These are phyloP conservation scores for Rhododendron henanense DNA, from an alignment of 148 eudicot species.

Conservation along the genomic window DNA sequence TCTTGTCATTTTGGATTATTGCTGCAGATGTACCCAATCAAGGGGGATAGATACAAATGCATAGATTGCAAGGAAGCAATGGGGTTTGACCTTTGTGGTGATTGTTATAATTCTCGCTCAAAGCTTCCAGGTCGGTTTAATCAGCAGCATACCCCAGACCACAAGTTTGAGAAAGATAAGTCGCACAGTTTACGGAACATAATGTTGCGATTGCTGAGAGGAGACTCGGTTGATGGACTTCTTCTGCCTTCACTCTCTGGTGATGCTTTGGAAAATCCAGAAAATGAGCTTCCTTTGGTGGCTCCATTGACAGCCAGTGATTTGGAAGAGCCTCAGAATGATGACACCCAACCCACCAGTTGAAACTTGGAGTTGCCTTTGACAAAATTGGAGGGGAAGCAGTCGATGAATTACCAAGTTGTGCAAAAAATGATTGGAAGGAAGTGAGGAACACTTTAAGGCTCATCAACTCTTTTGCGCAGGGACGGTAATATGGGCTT, in stretches of 20 bases:
- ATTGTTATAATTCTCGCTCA: slow-evolving; percentile 47
- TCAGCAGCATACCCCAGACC: slow-evolving; percentile 74
- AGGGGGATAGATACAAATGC: slow-evolving; percentile 63
- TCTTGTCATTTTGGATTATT: not conserved
- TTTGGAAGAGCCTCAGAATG: not conserved
- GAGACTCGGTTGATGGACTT: not conserved
- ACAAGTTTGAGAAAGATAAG: slow-evolving; percentile 35
- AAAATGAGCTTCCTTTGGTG: not conserved
- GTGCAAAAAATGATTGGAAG: not conserved
- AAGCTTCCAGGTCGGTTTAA: slow-evolving; percentile 73
- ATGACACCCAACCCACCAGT: not conserved
- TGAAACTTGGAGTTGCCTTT: not conserved
- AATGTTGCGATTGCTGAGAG: not conserved
- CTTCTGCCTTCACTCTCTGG: no score
- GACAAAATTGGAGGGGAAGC: not conserved
- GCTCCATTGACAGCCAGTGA: not conserved
- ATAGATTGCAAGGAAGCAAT: slow-evolving; percentile 48
- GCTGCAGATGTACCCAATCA: slow-evolving; percentile 60
- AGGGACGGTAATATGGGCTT: not conserved
- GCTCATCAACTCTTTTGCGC: not conserved
- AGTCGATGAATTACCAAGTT: not conserved
- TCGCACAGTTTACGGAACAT: not conserved
- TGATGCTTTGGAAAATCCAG: not conserved
- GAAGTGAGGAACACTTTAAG: not conserved
- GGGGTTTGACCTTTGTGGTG: slow-evolving; percentile 69